Conservation (phyloP, 495 filamentous ascomycete genomes). For the Umbilicaria muhlenbergii region DNA sequence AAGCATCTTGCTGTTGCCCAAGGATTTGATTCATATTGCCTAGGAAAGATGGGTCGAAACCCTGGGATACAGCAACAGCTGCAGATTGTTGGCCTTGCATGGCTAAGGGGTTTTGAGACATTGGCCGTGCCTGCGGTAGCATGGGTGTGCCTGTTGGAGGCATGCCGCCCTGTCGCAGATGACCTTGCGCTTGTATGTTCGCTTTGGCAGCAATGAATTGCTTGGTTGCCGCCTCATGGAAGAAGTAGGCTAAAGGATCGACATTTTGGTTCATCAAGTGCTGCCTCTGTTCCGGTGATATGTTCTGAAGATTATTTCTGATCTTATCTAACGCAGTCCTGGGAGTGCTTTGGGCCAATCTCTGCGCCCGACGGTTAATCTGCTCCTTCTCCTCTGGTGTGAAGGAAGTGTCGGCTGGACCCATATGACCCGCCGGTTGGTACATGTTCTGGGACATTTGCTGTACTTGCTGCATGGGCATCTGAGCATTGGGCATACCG, state of each 20-base stretch:
- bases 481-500: constrained; percentile 4
- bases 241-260: constrained; percentile 33
- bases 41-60: constrained; percentile 32
- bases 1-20: constrained; percentile 45
- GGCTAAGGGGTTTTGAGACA: constrained; percentile 4
- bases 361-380: constrained; percentile 26
- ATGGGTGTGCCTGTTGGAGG: constrained; percentile 1
- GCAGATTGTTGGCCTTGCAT: constrained; percentile 3
- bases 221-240: constrained; percentile 31
- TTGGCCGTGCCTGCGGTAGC: constrained; percentile 3
- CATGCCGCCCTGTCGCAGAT: neutral
- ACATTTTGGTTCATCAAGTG: constrained; percentile 23
- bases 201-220: constrained; percentile 13
- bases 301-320: constrained; percentile 21
- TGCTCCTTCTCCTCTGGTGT: constrained; percentile 26
- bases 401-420: constrained; percentile 10
- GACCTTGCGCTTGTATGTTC: neutral
- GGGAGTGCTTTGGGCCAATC: constrained; percentile 23
- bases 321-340: constrained; percentile 29
- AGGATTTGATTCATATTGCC: constrained; percentile 38
- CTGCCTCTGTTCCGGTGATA: constrained; percentile 29
- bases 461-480: neutral
- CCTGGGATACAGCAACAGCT: constrained; percentile 12
- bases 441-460: constrained; percentile 4
- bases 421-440: constrained; percentile 7